Evolutionary conservation across 2,329 filamentous ascomycete species (phyloP).

Genomic region (Fusarium avenaceum): DNA sequence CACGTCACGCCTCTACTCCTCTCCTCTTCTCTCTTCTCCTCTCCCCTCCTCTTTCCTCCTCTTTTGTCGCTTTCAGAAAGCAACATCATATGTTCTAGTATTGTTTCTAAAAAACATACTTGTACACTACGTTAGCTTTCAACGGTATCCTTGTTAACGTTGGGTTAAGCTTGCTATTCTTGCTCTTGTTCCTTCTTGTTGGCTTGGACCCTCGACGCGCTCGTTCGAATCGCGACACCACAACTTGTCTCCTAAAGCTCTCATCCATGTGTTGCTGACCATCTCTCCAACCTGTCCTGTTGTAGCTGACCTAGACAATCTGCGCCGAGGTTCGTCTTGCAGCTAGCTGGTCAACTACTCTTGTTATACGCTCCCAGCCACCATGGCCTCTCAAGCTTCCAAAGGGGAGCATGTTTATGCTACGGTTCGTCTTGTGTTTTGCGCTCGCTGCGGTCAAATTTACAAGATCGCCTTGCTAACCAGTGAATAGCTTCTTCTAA

Average conservation of each 20-base stretch:
- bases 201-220: slow-evolving; percentile 36
- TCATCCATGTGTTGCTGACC: slow-evolving; percentile 48
- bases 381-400: slow-evolving; percentile 54
- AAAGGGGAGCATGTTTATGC: slow-evolving; percentile 66
- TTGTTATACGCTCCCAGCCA: slow-evolving; percentile 42
- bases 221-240: slow-evolving; percentile 31
- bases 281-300: slow-evolving; percentile 28
- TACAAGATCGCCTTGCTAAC: slow-evolving; percentile 14
- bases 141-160: slow-evolving; percentile 15
- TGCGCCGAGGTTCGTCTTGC: slow-evolving; percentile 39
- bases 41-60: background rate
- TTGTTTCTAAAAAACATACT: slow-evolving; percentile 12
- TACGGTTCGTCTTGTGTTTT: slow-evolving; percentile 61
- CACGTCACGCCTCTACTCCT: slow-evolving; percentile 32
- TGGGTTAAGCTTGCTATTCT: slow-evolving; percentile 25
- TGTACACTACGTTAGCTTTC: background rate
- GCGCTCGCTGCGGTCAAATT: slow-evolving; percentile 14
- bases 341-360: slow-evolving; percentile 41
- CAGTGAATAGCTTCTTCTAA: slow-evolving; percentile 82
- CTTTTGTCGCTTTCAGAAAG: slow-evolving; percentile 1
- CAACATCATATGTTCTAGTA: slow-evolving; percentile 1
- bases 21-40: slow-evolving; percentile 9
- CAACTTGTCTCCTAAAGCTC: slow-evolving; percentile 14
- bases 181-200: slow-evolving; percentile 19
- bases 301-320: slow-evolving; percentile 44